Evolutionary conservation across 2,329 filamentous ascomycete genomes (phyloP).

Genomic region (Colletotrichum tropicicola): DNA sequence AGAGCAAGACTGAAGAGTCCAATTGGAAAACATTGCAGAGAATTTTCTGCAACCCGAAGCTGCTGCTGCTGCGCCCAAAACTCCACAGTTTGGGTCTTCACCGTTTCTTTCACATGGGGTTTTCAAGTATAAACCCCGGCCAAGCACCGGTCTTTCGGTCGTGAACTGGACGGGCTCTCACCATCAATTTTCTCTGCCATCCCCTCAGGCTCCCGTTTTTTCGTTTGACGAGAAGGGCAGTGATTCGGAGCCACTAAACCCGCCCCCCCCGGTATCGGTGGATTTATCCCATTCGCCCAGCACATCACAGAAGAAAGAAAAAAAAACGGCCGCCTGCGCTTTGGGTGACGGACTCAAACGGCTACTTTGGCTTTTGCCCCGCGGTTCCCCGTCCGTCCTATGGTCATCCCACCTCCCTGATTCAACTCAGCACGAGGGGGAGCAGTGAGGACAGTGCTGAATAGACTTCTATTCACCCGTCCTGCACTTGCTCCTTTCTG

Average conservation of each 20-base stretch:
- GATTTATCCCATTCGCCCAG: slow-evolving; percentile 2
- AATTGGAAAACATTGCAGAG: background rate
- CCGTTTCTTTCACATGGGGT: slow-evolving; percentile 20
- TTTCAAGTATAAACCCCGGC: background rate
- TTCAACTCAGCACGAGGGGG: slow-evolving; percentile 28
- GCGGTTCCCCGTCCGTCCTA: background rate
- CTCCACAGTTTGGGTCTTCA: slow-evolving; percentile 12
- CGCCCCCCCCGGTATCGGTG: slow-evolving; percentile 27
- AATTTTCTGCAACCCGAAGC: background rate
- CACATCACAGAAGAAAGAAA: background rate
- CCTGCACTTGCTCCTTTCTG: slow-evolving; percentile 30
- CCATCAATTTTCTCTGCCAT: too few species aligned
- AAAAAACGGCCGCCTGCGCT: slow-evolving; percentile 10
- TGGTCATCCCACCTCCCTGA: slow-evolving; percentile 27
- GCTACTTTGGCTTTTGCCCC: slow-evolving; percentile 22
- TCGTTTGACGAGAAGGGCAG: too few species aligned
- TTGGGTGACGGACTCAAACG: slow-evolving; percentile 8
- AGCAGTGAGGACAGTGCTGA: slow-evolving; percentile 32
- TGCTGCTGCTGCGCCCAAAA: slow-evolving; percentile 20
- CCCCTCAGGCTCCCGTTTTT: too few species aligned
- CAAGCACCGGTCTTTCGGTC: background rate
- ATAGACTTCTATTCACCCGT: slow-evolving; percentile 30
- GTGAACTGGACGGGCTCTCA: background rate
- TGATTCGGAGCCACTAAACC: background rate
- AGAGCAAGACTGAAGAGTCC: background rate